Base-by-base conservation (phyloP, 228 moss, liverwort and hornwort species). In the Sphagnum fallax region DNA sequence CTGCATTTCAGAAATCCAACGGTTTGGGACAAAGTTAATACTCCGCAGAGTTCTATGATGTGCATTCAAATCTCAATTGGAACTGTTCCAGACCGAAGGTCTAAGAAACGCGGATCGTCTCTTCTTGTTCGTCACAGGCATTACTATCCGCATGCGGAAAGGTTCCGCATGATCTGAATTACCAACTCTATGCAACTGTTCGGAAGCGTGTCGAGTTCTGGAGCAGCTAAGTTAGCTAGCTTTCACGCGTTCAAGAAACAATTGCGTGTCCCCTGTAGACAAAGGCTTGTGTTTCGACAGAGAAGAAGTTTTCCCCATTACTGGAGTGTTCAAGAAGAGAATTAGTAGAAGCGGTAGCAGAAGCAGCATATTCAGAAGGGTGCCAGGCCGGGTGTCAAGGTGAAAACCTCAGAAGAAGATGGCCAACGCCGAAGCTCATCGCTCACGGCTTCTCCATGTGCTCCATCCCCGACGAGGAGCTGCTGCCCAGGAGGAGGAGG, bases 1-100 rank as follows among this genome's bases (percentile, higher is more conserved):
- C 85, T 86, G 85, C 74, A 79, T 10, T 15, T 11, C 15, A 60
- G 15, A 60, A 60, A 15, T 11, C 11, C 48, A 60, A 67, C 16
- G 32, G 32, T 32, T 32, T 32, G 1, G 32, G 32, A 32, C 32
- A 32, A 32, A 32, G 32, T 32, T 32, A 32, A 32, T 32, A 32
- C 32, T 32, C 32, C 32, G 32, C 32, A 32, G 32, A 32, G 32
- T 32, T 2, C 32, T 32, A 32, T 32, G 55, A 12, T 55, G 12
- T 12, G 12, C 53, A 12, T 7, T 12, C 8, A 55, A 55, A 55
- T 55, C 8, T 55, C 12, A 12, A 8, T 55, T 8, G 3, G 55
- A 8, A 55, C 55, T 12, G 9, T 55, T 55, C 12, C 55, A 1
- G 55, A 12, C 55, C 55, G 55, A 8, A 8, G 2, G 55, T 55